Evolutionary conservation across 2,329 filamentous ascomycete species (phyloP).

Genomic region (Hypoxylon sp.): DNA sequence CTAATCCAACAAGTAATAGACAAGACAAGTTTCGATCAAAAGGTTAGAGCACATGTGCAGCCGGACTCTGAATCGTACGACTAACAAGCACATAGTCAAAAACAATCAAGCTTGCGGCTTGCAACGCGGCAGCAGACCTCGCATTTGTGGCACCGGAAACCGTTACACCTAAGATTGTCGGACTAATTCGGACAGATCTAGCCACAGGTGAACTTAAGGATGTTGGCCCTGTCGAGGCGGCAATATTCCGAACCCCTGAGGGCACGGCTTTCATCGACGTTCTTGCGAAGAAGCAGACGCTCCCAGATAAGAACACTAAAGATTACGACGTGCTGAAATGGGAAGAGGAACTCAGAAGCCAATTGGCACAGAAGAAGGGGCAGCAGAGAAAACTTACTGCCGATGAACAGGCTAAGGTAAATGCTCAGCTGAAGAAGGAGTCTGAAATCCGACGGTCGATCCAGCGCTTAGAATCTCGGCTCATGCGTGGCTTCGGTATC

Average conservation of each 20-base stretch:
- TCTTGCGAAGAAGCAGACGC: constrained; percentile 80
- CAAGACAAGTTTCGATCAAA: constrained; percentile 62
- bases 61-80: background rate
- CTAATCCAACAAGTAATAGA: constrained; percentile 76
- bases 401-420: constrained; percentile 91
- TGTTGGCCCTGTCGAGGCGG: constrained; percentile 88
- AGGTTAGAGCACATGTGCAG: constrained; percentile 46
- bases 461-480: constrained; percentile 73
- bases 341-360: constrained; percentile 90
- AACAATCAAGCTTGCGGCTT: constrained; percentile 76
- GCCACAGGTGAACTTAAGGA: constrained; percentile 75
- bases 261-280: constrained; percentile 92
- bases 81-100: constrained; percentile 50
- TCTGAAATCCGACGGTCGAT: constrained; percentile 81
- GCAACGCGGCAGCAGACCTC: constrained; percentile 86
- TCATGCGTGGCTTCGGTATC: constrained; percentile 87
- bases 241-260: constrained; percentile 91
- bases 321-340: constrained; percentile 97
- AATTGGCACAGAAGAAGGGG: constrained; percentile 93
- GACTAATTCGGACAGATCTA: constrained; percentile 80
- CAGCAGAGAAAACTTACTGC: constrained; percentile 89
- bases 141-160: constrained; percentile 91
- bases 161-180: constrained; percentile 81
- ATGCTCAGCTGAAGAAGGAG: constrained; percentile 91
- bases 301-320: constrained; percentile 89